Base-by-base conservation (phyloP, 169 alveolate species). In the Eimeria falciformis region DNA sequence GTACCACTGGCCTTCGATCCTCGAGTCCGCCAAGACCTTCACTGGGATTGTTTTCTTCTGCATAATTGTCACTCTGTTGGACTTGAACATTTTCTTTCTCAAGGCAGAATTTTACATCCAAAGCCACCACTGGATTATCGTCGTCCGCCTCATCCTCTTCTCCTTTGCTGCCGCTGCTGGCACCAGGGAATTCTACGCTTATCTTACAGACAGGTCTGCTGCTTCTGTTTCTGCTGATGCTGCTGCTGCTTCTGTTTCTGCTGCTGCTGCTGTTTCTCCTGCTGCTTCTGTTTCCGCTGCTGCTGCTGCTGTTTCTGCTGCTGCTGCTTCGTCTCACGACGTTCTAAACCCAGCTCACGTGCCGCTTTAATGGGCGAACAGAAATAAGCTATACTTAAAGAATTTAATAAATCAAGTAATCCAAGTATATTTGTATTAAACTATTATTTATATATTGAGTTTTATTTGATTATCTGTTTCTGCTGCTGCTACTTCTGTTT, bases 41-140 rank as follows among this genome's bases (percentile, higher is more conserved):
- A 40, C 45, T 7, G 23, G 68, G 46, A 27, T 69, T 7, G 46
- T 88, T 43, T 56, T 88, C 46, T 62, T 68, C 27, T 73, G 93
- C 75, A 33, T 88, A 29, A 43, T 50, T 14, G 69, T 47, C 37
- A 89, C 88, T 3, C 33, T 89, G 43, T 23, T 71, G 56, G 93
- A 89, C 37, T n/a, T 89, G 47, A 89, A 89, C 23, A 62, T 89
- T 23, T 89, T 97, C 94, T 97, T 96, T 84, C 84, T 96, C 62
- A 97, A 97, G 87, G 96, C 90, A 56, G 94, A 95, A 53, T 93
- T 97, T 56, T 87, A 95, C 93, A 81, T 97, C 62, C 96, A 96
- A n/a, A 91, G 96, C 21, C 88, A 95, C 45, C 98, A 97, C 91
- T 86, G 94, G 89, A 66, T 97, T n/a, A 91, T 97, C 46, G 65